Evolutionary conservation across 371 early-diverging fungal genomes (phyloP).

Genomic region (Rhizopus stolonifer): DNA sequence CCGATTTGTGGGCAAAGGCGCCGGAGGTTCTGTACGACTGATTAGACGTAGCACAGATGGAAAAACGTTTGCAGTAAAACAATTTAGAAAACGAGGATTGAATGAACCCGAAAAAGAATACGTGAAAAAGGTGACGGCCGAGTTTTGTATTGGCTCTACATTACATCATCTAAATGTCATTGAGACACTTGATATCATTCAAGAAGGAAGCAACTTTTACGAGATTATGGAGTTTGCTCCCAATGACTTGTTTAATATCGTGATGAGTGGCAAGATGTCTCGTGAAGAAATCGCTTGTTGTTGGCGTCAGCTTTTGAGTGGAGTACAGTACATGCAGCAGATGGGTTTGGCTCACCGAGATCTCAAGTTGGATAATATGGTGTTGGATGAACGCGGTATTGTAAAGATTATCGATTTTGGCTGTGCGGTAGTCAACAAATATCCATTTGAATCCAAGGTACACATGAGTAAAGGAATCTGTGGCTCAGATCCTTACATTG

Average conservation of each 20-base stretch:
- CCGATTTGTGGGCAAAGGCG: constrained; percentile 73
- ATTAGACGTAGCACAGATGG: constrained; percentile 53
- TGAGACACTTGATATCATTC: constrained; percentile 82
- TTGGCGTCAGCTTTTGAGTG: constrained; percentile 75
- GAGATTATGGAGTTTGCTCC: constrained; percentile 86
- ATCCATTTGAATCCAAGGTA: constrained; percentile 62
- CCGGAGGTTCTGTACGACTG: constrained; percentile 75
- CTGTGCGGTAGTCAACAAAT: constrained; percentile 74
- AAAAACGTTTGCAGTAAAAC: constrained; percentile 77
- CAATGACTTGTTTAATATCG: constrained; percentile 73
- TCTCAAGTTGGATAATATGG: constrained; percentile 85
- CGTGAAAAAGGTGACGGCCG: constrained; percentile 79
- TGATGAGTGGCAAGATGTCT: constrained; percentile 69
- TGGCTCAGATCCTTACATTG: constrained; percentile 90
- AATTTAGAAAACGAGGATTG: constrained; percentile 70
- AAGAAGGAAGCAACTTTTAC: constrained; percentile 58
- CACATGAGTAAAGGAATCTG: constrained; percentile 68
- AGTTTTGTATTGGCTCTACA: constrained; percentile 83
- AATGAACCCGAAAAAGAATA: constrained; percentile 77
- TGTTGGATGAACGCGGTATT: constrained; percentile 66
- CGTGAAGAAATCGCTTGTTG: constrained; percentile 70
- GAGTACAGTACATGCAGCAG: constrained; percentile 69
- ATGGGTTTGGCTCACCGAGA: constrained; percentile 88
- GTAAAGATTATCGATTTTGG: constrained; percentile 95
- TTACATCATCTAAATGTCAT: constrained; percentile 85